Evolutionary conservation across 2,329 filamentous ascomycete species (phyloP).

Genomic region (Aspergillus cejpii): DNA sequence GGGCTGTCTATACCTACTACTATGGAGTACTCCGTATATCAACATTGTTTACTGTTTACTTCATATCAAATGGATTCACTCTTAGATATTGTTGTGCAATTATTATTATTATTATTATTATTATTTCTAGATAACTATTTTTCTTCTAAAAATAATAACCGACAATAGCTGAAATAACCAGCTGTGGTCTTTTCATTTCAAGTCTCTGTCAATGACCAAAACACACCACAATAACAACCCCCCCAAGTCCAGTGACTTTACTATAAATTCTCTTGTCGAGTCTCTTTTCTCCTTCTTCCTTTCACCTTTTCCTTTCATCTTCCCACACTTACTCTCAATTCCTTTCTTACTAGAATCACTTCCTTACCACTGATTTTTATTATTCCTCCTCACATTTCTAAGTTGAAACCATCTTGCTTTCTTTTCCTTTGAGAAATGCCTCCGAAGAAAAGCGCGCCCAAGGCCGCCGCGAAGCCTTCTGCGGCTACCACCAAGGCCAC

Average conservation of each 20-base stretch:
- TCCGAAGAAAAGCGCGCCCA: conserved; percentile 26
- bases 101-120: too few relatives aligned
- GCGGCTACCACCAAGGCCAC: conserved; percentile 4
- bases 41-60: too few relatives aligned
- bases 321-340: background rate
- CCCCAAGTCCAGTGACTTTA: background rate
- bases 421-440: conserved; percentile 25
- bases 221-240: conserved; percentile 1
- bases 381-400: conserved; percentile 2
- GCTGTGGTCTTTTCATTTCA: too few relatives aligned
- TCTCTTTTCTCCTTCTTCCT: conserved; percentile 1
- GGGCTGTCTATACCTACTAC: too few relatives aligned
- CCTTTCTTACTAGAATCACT: background rate
- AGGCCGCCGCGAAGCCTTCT: conserved; percentile 15
- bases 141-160: too few relatives aligned
- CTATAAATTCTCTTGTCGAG: background rate
- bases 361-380: background rate
- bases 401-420: background rate
- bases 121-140: too few relatives aligned
- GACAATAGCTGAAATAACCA: too few relatives aligned
- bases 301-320: background rate
- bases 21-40: too few relatives aligned
- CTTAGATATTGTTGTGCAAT: too few relatives aligned
- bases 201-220: too few relatives aligned
- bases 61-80: too few relatives aligned